Base-by-base conservation (phyloP, 164 flowering plant genomes). In the Aristolochia californica region DNA sequence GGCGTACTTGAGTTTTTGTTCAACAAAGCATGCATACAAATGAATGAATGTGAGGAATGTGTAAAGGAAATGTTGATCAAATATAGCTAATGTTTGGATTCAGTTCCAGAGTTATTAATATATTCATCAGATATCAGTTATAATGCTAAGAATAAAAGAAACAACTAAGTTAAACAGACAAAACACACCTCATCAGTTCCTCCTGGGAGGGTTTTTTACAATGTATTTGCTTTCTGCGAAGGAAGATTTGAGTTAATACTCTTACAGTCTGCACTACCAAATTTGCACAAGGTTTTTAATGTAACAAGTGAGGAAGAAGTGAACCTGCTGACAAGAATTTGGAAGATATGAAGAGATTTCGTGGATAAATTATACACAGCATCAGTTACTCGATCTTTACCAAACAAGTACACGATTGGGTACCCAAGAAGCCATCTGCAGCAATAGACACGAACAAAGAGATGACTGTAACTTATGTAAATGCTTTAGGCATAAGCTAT, bases 401-500 rank as follows among this genome's bases (percentile, higher is more conserved):
- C 68, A 45, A 88, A 88, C 70, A 87, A 68, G 70, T 91, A 88
- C 20, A 85, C 83, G 4, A 86, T 74, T 15, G 95, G 96, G 68
- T 91, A 88, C 44, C 91, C 93, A 66, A 91, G 98, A 65, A 91
- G 88, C 98, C 98, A 91, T 62, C 96, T 87, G 82, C 38, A 70
- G 2, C 3, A 24, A 50, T 22, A 24, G 26, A 22, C 54, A 50
- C 1, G 15, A 22, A 12, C 21, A 9, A 22, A 1, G 10, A 47
- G 50, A 47, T 47, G 50, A 7, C 0, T 47, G 50, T n/a, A 47
- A 4, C 20, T 47, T 17, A n/a, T 21, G 18, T 47, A 16, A 7
- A 21, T 21, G 5, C 22, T 43, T 43, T 17, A 17, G 18, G 22
- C 20, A 17, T 5, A 17, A 17, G 22, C 22, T 47, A 47, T 21